These are phyloP conservation scores for Ogataea salicorniae DNA, from an alignment of 805 yeast species.

Conservation along the genomic window DNA sequence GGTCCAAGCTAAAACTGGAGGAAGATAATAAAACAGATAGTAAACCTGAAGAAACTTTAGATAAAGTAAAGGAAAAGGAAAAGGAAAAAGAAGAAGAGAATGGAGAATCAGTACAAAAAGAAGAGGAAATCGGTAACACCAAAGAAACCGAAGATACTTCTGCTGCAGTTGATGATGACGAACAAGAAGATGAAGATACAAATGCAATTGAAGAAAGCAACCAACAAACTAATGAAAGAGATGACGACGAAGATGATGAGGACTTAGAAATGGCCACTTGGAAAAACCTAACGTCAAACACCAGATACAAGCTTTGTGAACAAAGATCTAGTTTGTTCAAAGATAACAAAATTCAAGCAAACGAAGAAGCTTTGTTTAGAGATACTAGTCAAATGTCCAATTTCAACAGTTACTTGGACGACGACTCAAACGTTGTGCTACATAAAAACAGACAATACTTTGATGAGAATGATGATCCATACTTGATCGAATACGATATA, in stretches of 20 bases:
- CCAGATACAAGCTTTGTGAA: slow-evolving; percentile 69
- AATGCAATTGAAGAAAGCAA: slow-evolving; percentile 32
- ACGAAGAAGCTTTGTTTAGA: slow-evolving; percentile 66
- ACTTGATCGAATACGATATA: slow-evolving; percentile 78
- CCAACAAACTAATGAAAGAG: slow-evolving; percentile 14
- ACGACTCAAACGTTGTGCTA: slow-evolving; percentile 28
- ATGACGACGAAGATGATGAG: slow-evolving; percentile 49
- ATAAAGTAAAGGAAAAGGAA: not conserved
- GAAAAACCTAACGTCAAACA: slow-evolving; percentile 76
- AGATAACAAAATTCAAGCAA: slow-evolving; percentile 50
- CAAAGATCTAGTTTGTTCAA: slow-evolving; percentile 64
- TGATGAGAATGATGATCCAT: slow-evolving; percentile 56
- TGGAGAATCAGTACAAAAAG: not conserved
- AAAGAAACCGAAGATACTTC: slow-evolving; percentile 17
- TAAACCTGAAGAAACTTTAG: not conserved
- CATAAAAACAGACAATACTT: slow-evolving; percentile 32
- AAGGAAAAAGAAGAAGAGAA: not conserved
- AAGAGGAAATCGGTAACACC: slow-evolving; percentile 4
- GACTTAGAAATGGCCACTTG: slow-evolving; percentile 79
- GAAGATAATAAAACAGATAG: not conserved
- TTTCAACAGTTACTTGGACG: slow-evolving; percentile 42
- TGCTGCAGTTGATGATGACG: slow-evolving; percentile 20
- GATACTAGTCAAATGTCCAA: slow-evolving; percentile 65
- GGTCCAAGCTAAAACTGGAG: not conserved
- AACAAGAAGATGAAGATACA: slow-evolving; percentile 41